Evolutionary conservation across 164 flowering plant genomes (phyloP).

Genomic region (Nymphaea thermarum): DNA sequence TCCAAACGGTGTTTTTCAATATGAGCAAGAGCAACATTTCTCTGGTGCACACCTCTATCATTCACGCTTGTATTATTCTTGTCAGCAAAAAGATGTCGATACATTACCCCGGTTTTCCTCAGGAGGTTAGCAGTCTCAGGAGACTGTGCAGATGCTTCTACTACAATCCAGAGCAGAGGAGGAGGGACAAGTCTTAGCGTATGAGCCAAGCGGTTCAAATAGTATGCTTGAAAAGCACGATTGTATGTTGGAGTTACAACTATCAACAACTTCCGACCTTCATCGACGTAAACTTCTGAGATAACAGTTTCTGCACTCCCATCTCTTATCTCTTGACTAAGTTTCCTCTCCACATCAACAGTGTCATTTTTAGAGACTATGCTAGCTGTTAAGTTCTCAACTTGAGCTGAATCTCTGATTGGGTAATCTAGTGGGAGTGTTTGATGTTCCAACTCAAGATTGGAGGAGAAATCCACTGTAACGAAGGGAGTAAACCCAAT

Average conservation of each 20-base stretch:
- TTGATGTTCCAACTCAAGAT: conserved; percentile 29
- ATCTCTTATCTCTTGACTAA: conserved; percentile 4
- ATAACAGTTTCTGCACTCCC: conserved; percentile 1
- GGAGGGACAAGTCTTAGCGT: conserved; percentile 50
- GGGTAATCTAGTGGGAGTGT: conserved; percentile 34
- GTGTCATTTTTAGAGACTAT: conserved; percentile 8
- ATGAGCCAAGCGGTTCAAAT: conserved; percentile 62
- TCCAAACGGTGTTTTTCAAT: conserved; percentile 79
- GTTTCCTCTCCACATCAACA: conserved; percentile 2
- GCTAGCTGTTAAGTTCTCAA: conserved; percentile 9
- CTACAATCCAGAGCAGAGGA: conserved; percentile 83
- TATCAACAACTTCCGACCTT: conserved; percentile 51
- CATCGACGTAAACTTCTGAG: neutral
- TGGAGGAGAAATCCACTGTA: conserved; percentile 29
- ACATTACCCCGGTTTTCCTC: conserved; percentile 71
- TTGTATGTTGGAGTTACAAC: conserved; percentile 61
- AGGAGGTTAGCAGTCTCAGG: conserved; percentile 62
- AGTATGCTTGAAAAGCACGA: conserved; percentile 68
- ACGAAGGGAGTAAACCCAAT: conserved; percentile 54
- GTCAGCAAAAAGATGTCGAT: conserved; percentile 69
- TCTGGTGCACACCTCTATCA: conserved; percentile 38
- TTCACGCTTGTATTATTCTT: conserved; percentile 40
- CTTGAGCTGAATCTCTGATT: neutral
- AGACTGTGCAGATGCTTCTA: conserved; percentile 70
- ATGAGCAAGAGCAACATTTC: conserved; percentile 75